phyloP scores from a whole-genome alignment of 306 rosid species.

The Lagenaria siceraria region DNA sequence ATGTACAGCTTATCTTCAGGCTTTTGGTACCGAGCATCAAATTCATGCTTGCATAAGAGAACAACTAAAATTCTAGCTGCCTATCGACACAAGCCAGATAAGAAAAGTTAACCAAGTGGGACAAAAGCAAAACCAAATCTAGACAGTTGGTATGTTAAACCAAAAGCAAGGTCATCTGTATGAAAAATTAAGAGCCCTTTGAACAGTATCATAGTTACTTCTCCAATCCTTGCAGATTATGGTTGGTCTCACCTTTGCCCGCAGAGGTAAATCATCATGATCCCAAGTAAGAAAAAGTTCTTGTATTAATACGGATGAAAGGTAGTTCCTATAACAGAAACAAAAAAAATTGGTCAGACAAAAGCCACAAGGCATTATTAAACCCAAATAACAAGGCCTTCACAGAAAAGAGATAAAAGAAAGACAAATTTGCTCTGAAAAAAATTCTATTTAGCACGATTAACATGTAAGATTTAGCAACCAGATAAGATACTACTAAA shows the following conservation, averaged over 20 bases:
- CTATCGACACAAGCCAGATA: conserved; percentile 25
- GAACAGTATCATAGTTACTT: background rate
- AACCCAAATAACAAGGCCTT: conserved; percentile 6
- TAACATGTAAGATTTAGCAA: background rate
- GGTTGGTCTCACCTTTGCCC: conserved; percentile 48
- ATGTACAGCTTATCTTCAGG: conserved; percentile 93
- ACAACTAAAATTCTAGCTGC: conserved; percentile 93
- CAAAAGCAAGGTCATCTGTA: background rate
- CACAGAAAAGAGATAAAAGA: background rate
- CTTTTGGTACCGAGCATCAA: conserved; percentile 97
- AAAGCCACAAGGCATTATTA: background rate
- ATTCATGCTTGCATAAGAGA: conserved; percentile 93
- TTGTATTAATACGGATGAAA: conserved; percentile 91
- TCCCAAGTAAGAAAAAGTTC: conserved; percentile 97
- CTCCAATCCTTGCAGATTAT: background rate
- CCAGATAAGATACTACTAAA: background rate
- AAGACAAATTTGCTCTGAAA: background rate
- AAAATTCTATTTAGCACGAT: background rate
- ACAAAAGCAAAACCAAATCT: background rate
- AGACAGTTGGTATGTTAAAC: background rate
- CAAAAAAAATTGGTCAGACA: background rate
- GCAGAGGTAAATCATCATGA: conserved; percentile 86
- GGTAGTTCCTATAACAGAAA: conserved; percentile 65
- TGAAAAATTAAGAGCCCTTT: background rate
- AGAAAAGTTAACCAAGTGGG: background rate